Base-by-base conservation (phyloP, 345 rosid genomes). In the Kandelia obovata region DNA sequence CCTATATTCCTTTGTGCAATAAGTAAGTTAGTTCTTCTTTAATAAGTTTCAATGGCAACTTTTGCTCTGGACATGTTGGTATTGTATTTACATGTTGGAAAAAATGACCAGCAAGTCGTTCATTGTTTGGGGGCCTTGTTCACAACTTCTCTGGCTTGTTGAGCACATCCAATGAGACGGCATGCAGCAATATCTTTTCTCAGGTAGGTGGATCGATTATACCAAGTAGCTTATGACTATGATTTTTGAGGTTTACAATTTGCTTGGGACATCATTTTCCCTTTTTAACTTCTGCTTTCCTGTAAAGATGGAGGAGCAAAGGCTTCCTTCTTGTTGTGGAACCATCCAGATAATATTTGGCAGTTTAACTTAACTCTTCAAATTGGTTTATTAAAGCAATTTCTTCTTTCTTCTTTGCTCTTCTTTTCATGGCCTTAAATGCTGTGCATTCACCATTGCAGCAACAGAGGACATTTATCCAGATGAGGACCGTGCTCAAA, bases 401-500 rank as follows among this genome's bases (percentile, higher is more conserved):
- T 25, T 21, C 17, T 20, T 43, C n/a, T 55, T 21, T 55, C 32
- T 17, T 58, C 7, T 66, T 35, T 25, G n/a, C 52, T 25, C 1
- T 67, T 32, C 47, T 32, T 34, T 7, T 32, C 26, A 21, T 2
- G 30, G 27, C 53, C 21, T 39, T 16, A 25, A 21, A n/a, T 32
- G 0, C 56, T 39, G 30, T 63, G 21, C 31, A 4, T 11, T 72
- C 71, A 68, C 49, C 16, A 15, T 43, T 75, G 70, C 83, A 85
- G 88, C 89, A 88, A 52, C 71, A 67, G 60, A 88, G 98, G 82
- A 90, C 91, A 60, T 92, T 96, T 61, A 88, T 87, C 63, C 98
- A 96, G 79, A 96, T 92, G 91, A 87, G 98, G 64, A 92, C 89
- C 0, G 86, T 90, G 64, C 91, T 90, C 35, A 86, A 96, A 78